phyloP scores from a whole-genome alignment of 441 rosid genomes.

The Capsella rubella region DNA sequence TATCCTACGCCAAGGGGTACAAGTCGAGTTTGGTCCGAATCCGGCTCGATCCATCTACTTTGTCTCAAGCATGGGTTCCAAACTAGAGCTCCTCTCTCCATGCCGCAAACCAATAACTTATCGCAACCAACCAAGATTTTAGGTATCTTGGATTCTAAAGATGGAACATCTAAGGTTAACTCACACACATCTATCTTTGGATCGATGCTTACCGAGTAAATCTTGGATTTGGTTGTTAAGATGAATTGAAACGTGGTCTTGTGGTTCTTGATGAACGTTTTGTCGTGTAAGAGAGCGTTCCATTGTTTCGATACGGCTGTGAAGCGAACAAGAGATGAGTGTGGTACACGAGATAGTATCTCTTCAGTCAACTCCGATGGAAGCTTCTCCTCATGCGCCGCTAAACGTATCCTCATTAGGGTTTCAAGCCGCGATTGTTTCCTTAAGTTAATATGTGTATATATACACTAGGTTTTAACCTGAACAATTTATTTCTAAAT shows the following conservation, averaged over 20 bases:
- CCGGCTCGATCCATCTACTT: background rate
- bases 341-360: conserved; percentile 7
- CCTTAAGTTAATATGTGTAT: no score
- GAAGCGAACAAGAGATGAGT: background rate
- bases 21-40: background rate
- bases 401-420: background rate
- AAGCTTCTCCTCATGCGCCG: background rate
- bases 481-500: no score
- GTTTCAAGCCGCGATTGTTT: background rate
- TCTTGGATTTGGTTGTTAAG: background rate
- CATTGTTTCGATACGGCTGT: background rate
- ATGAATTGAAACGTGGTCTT: background rate
- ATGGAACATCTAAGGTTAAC: background rate
- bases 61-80: background rate
- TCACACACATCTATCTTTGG: background rate
- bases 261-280: conserved; percentile 6
- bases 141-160: background rate
- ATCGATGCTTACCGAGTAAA: conserved; percentile 9
- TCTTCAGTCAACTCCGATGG: conserved; percentile 2
- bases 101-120: background rate
- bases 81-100: background rate
- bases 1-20: background rate
- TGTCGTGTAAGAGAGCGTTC: background rate
- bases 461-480: no score
- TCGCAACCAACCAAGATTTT: background rate